phyloP scores from a whole-genome alignment of 1,284 basidiomycete genomes.

The Inonotus hispidus region DNA sequence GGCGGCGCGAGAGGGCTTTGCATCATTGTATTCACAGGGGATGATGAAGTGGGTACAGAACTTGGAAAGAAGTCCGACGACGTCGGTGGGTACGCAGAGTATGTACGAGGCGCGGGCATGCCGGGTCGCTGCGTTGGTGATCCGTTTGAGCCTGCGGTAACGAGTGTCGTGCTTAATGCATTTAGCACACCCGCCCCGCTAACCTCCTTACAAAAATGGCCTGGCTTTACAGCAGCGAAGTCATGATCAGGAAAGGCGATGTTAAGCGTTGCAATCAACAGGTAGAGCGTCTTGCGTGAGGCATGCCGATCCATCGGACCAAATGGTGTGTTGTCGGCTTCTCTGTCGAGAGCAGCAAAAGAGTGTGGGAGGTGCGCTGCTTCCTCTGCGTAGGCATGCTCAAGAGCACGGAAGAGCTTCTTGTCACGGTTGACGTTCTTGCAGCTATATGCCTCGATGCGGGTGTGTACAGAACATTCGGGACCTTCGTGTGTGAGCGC shows the following conservation, averaged over 20 bases:
- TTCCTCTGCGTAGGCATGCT: constrained; percentile 79
- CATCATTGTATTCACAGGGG: constrained; percentile 51
- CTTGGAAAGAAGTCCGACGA: constrained; percentile 70
- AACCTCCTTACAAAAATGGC: constrained; percentile 85
- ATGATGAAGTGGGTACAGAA: constrained; percentile 62
- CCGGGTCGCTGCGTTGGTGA: constrained; percentile 43
- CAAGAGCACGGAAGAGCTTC: constrained; percentile 91
- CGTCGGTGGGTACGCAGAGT: constrained; percentile 74
- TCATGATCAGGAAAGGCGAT: constrained; percentile 97
- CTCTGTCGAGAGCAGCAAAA: constrained; percentile 60
- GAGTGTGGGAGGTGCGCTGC: constrained; percentile 66
- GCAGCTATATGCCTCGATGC: constrained; percentile 96
- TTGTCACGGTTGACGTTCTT: constrained; percentile 97
- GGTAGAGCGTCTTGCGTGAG: constrained; percentile 84
- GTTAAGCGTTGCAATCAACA: constrained; percentile 95
- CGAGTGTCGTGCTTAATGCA: constrained; percentile 73
- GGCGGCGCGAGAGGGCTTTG: constrained; percentile 64
- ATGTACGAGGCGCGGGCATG: constrained; percentile 63
- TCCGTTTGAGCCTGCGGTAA: constrained; percentile 39
- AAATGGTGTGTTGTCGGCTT: constrained; percentile 71
- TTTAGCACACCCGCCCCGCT: constrained; percentile 74
- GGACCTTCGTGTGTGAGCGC: constrained; percentile 83
- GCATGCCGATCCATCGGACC: constrained; percentile 71
- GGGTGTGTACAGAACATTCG: constrained; percentile 87
- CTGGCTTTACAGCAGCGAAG: constrained; percentile 89